Base-by-base conservation (phyloP, 2,329 filamentous ascomycete genomes). In the Fusarium continuum region DNA sequence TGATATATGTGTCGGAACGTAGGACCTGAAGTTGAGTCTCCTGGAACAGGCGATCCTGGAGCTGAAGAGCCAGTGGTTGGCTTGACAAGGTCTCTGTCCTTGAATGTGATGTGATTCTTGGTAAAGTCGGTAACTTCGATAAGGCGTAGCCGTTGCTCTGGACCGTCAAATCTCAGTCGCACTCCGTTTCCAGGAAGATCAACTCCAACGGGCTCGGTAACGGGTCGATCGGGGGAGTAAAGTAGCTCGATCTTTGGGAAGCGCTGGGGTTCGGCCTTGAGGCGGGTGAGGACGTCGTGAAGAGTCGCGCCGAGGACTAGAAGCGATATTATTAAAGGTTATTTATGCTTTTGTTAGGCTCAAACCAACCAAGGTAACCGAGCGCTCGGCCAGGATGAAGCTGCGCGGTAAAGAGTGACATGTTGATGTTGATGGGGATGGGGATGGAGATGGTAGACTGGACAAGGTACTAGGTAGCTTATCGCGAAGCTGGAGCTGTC, bases 111-210 rank as follows among this genome's bases (percentile, higher is more conserved):
- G 61, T 88, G 86, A 61, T 88, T 92, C 75, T 92, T 95, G 40
- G 90, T 88, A 73, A 99, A 97, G 78, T 98, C 93, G 49, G 92
- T 78, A 8, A 98, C 87, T 76, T 99, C 95, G 68, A 99, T 92
- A 60, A 99, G 80, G 4, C 95, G 91, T 35, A 99, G 80, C 29
- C 94, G 88, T 77, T 99, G 95, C 71, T 98, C 93, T 5, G 91
- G 88, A 0, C 93, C 95, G 73, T 99, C 95, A 73, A 99, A 99
- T 35, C 92, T 92, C 48, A 99, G 80, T 11, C 94, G 90, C 25
- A 99, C 77, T 23, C 95, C 95, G 77, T 98, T 99, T 4, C 87
- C 84, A 1, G 93, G 91, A 5, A 99, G 85, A 16, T 83, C 83
- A 51, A 98, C 78, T 36, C 91, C 81, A 16, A 97, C 85, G 0